These are phyloP conservation scores for Phytophthora idaei DNA, from an alignment of 352 stramenopile genomes.

Conservation along the genomic window DNA sequence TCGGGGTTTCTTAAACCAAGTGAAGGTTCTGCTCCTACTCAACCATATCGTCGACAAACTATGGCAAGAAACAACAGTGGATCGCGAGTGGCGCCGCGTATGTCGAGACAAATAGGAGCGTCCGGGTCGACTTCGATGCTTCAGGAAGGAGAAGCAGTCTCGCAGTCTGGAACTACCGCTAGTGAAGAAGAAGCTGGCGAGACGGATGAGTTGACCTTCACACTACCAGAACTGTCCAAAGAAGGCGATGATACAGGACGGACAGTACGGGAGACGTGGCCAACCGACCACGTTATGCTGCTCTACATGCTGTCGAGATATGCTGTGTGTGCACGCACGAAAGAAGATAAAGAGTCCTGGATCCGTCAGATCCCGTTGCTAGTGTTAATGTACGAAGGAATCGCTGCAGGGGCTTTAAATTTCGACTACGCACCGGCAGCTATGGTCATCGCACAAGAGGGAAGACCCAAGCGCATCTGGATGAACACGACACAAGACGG, in stretches of 20 bases:
- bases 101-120: conserved; percentile 8
- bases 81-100: conserved; percentile 1
- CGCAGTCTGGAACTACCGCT: conserved; percentile 22
- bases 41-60: conserved; percentile 31
- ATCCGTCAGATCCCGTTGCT: conserved; percentile 92
- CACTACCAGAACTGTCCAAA: conserved; percentile 52
- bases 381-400: conserved; percentile 63
- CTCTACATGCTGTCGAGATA: conserved; percentile 59
- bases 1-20: neutral
- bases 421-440: conserved; percentile 71
- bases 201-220: conserved; percentile 59
- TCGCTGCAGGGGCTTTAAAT: conserved; percentile 56
- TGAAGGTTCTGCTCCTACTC: conserved; percentile 12
- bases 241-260: conserved; percentile 48
- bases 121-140: conserved; percentile 9
- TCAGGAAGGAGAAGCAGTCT: conserved; percentile 9
- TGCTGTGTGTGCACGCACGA: conserved; percentile 56
- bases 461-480: conserved; percentile 58
- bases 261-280: conserved; percentile 59
- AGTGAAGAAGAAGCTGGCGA: conserved; percentile 19
- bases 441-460: conserved; percentile 61
- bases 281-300: conserved; percentile 57
- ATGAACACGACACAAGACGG: conserved; percentile 73
- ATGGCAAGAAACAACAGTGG: conserved; percentile 23
- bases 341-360: conserved; percentile 93